phyloP scores from a whole-genome alignment of 495 filamentous ascomycete species.

The Rostrohypoxylon terebratum region DNA sequence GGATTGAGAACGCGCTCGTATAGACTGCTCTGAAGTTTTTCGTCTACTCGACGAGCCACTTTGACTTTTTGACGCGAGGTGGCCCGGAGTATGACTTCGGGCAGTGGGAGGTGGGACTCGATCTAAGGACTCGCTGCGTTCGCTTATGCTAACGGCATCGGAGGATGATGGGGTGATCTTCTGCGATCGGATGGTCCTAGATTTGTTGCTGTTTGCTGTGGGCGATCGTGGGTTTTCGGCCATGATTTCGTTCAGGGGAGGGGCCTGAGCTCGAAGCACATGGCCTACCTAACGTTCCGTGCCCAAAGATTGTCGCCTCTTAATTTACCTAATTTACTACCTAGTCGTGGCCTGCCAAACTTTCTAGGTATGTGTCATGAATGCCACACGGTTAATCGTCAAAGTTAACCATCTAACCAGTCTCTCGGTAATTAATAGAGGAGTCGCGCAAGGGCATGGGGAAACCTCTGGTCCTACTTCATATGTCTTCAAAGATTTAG shows the following conservation, averaged over 20 bases:
- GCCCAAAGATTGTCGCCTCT: constrained; percentile 8
- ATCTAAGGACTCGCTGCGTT: constrained; percentile 47
- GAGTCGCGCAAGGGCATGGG: constrained; percentile 36
- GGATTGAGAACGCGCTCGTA: constrained; percentile 64
- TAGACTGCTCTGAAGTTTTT: constrained; percentile 59
- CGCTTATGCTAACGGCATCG: constrained; percentile 42
- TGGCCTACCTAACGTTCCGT: constrained; percentile 29
- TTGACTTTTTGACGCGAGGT: constrained; percentile 61
- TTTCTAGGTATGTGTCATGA: constrained; percentile 6
- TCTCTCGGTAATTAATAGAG: constrained; percentile 29
- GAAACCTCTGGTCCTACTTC: neutral
- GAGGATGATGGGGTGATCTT: constrained; percentile 40
- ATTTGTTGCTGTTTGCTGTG: constrained; percentile 40
- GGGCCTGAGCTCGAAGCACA: constrained; percentile 26
- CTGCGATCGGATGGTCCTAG: constrained; percentile 46
- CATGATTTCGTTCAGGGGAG: constrained; percentile 45
- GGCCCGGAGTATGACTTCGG: constrained; percentile 66
- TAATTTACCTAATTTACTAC: neutral
- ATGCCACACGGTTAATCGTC: constrained; percentile 29
- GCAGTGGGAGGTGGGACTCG: constrained; percentile 49
- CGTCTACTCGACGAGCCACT: constrained; percentile 55
- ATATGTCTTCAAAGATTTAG: constrained; percentile 10
- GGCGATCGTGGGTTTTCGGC: constrained; percentile 48
- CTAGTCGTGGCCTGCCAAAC: constrained; percentile 13
- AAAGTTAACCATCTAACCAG: constrained; percentile 37